These are phyloP conservation scores for Acer yangbiense DNA, from an alignment of 345 rosid genomes.

Conservation along the genomic window DNA sequence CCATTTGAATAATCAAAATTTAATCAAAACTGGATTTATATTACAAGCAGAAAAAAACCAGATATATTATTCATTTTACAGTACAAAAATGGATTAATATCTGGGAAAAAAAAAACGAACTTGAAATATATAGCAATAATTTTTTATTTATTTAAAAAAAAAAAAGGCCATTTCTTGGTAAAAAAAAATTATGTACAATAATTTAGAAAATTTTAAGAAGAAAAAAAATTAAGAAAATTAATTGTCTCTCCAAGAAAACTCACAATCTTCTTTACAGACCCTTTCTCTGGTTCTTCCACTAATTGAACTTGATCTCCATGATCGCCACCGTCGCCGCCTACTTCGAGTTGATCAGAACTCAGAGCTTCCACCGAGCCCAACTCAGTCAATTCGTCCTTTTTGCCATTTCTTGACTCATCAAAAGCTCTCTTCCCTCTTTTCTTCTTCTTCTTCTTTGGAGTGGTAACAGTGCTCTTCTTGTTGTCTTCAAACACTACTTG, in stretches of 20 bases:
- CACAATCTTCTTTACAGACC: slow-evolving; percentile 35
- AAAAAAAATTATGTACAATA: too few relatives aligned
- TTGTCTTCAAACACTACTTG: slow-evolving; percentile 10
- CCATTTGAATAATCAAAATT: neutral
- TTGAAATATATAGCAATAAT: too few relatives aligned
- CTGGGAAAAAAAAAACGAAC: neutral
- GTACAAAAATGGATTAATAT: neutral
- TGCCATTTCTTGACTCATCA: neutral
- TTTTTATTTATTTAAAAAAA: too few relatives aligned
- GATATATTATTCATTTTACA: slow-evolving; percentile 7
- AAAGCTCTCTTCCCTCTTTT: slow-evolving; percentile 13
- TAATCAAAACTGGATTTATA: neutral
- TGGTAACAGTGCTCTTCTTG: slow-evolving; percentile 17
- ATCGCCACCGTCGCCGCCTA: neutral
- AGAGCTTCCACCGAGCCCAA: neutral
- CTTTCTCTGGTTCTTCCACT: slow-evolving; percentile 31
- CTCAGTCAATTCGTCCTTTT: slow-evolving; percentile 4
- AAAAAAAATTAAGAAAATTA: too few relatives aligned
- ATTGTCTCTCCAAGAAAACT: slow-evolving; percentile 35
- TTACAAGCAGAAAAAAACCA: neutral
- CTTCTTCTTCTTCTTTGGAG: slow-evolving; percentile 20
- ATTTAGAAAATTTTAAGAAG: too few relatives aligned
- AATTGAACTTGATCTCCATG: neutral
- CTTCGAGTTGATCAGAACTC: neutral
- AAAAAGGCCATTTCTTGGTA: too few relatives aligned